Percentiles rank a stretch among this genome's conserved stretches.
Conservation (phyloP, 176 grass and related monocot species). For the Musa schizocarpa region DNA sequence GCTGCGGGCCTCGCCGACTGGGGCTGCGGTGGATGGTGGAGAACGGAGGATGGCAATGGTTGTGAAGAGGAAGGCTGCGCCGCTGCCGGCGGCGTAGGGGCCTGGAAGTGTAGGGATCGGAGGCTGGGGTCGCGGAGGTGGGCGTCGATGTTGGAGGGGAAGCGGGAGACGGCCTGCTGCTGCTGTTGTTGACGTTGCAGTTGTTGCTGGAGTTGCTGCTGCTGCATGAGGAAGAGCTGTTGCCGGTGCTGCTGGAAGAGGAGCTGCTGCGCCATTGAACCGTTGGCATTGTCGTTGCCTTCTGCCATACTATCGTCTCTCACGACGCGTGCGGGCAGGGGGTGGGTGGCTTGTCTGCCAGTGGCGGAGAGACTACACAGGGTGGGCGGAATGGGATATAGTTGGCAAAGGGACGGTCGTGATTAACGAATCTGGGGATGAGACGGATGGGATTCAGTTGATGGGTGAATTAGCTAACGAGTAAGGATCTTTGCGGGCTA, state of each 20-base stretch:
- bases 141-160: slow-evolving; percentile 98
- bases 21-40: slow-evolving; percentile 25
- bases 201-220: slow-evolving; percentile 31
- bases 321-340: not conserved
- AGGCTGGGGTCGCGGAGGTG: slow-evolving; percentile 82
- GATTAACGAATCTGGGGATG: not conserved
- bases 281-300: not conserved
- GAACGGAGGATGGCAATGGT: slow-evolving; percentile 21
- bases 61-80: slow-evolving; percentile 12
- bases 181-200: slow-evolving; percentile 24
- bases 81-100: not conserved
- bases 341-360: too few relatives aligned
- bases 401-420: not conserved
- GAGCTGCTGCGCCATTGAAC: slow-evolving; percentile 9
- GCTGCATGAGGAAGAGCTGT: slow-evolving; percentile 57
- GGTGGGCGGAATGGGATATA: not conserved
- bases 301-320: not conserved
- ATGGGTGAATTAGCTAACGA: not conserved
- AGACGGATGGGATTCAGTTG: not conserved
- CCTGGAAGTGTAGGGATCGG: slow-evolving; percentile 56
- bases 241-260: slow-evolving; percentile 50
- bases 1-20: slow-evolving; percentile 18
- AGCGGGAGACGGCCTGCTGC: slow-evolving; percentile 75
- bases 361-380: not conserved
- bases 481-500: too few relatives aligned